Base-by-base conservation (phyloP, 2,329 filamentous ascomycete genomes). In the Spiromastix sp. region DNA sequence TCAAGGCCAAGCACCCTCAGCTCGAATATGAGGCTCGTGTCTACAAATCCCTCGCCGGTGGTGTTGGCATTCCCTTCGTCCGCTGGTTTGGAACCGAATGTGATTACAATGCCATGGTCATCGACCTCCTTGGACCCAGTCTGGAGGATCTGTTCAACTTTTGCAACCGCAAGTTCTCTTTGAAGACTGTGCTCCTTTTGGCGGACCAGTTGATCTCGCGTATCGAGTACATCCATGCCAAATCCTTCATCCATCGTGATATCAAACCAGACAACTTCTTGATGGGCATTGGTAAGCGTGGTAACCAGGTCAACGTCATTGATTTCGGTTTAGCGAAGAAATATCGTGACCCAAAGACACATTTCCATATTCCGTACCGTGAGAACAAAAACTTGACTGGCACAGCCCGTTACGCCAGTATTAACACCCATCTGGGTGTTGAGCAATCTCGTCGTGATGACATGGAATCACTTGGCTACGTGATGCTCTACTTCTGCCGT, bases 331-430 rank as follows among this genome's bases (percentile, higher is more conserved):
- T 98, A 48, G 91, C 91, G 59, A 98, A 96, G 82, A 96, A 96
- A 72, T 98, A 96, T 72, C 83, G 91, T 49, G 91, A 96, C 72
- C 91, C 91, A 42, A 98, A 98, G 81, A 96, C 91, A 41, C 89
- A 96, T 68, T 96, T 96, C 72, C 91, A 98, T 67, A 98, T 96
- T 43, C 91, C 91, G 30, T 96, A 98, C 74, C 81, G 91, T 69
- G 91, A 96, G 85, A 96, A 96, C 81, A 96, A 98, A 83, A 96
- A 96, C 76, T 71, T 98, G 66, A 98, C 91, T 36, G 91, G 91
- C 62, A 98, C 91, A 54, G 91, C 91, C 53, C 89, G 91, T 61
- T 98, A 98, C 66, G 91, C 91, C 44, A 93, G 84, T 44, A 98
- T 98, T 71, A 98, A 98, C 72, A 98, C 91, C 42, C 91, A 98